Base-by-base conservation (phyloP, 2,329 filamentous ascomycete genomes). In the Xylariomycetidae sp. region DNA sequence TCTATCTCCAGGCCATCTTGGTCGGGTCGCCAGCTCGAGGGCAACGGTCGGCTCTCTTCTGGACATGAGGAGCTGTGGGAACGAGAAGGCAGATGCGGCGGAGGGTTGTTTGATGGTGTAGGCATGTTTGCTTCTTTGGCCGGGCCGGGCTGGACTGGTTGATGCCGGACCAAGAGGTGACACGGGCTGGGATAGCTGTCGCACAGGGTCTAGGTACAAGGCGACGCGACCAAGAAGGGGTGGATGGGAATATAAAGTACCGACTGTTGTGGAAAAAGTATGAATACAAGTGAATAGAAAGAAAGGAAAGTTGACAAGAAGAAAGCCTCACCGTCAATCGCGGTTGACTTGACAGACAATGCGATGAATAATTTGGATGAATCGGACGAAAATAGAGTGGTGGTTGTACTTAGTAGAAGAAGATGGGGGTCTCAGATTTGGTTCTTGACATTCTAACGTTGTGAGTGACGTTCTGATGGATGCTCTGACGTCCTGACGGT, bases 1-100 rank as follows among this genome's bases (percentile, higher is more conserved):
- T n/a, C n/a, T n/a, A n/a, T n/a, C n/a, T n/a, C 50, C 15, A 49
- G 38, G 15, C 43, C 44, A 44, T 53, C 49, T 33, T 51, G 40
- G 20, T 50, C 40, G 14, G 44, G 37, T 32, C 41, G 45, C 50
- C 53, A 53, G 33, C 43, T 49, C 19, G 38, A 20, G 23, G 27
- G 40, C 7, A 44, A 39, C 16, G 48, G 42, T 33, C 45, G 46
- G 17, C 38, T 15, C 30, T 57, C 54, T 12, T 57, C 54, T 16
- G 54, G 54, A 42, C 54, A 57, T 39, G 51, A 53, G 14, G 53
- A 54, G 41, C 46, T 51, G 22, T 56, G 51, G 12, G 48, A 48
- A 39, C 54, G 43, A 7, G 52, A 42, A 20, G 51, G 50, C 14
- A 51, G 38, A 26, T 51, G 45, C 11, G 53, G 42, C 25, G 49